phyloP scores from a whole-genome alignment of 2,329 filamentous ascomycete species.

The Pseudogymnoascus sp. region DNA sequence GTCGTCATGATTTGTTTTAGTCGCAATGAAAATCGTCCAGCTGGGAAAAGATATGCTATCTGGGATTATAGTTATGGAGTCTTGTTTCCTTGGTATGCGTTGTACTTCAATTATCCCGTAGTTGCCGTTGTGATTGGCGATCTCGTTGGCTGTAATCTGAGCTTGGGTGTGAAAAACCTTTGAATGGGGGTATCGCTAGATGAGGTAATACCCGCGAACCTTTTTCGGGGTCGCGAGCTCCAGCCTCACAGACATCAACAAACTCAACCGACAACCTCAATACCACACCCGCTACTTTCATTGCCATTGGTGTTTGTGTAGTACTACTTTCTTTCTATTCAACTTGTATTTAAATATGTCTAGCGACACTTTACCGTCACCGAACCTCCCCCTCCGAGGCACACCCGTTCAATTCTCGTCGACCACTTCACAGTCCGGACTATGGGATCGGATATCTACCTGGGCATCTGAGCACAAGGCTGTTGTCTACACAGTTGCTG shows the following conservation, averaged over 20 bases:
- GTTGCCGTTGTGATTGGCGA: background rate
- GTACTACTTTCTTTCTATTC: slow-evolving; percentile 10
- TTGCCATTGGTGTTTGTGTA: slow-evolving; percentile 6
- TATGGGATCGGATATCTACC: slow-evolving; percentile 78
- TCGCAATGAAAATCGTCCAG: background rate
- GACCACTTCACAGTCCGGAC: slow-evolving; percentile 25
- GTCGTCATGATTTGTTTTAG: slow-evolving; percentile 5
- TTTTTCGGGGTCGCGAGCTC: slow-evolving; percentile 10
- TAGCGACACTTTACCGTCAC: slow-evolving; percentile 1
- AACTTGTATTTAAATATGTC: slow-evolving; percentile 14
- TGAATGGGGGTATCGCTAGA: background rate
- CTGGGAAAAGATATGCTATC: background rate
- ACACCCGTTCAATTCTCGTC: slow-evolving; percentile 22
- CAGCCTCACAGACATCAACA: slow-evolving; percentile 10
- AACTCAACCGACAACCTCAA: slow-evolving; percentile 2
- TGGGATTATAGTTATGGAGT: slow-evolving; percentile 1
- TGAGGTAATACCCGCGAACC: slow-evolving; percentile 11
- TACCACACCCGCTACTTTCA: slow-evolving; percentile 6
- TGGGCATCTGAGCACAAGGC: slow-evolving; percentile 97
- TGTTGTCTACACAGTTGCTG: slow-evolving; percentile 90
- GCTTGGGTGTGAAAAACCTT: slow-evolving; percentile 6
- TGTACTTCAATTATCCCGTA: background rate
- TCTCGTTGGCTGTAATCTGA: background rate
- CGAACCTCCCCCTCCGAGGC: slow-evolving; percentile 3
- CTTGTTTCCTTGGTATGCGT: background rate